Conservation (phyloP, 1,284 basidiomycete species). For the Fomes fomentarius region DNA sequence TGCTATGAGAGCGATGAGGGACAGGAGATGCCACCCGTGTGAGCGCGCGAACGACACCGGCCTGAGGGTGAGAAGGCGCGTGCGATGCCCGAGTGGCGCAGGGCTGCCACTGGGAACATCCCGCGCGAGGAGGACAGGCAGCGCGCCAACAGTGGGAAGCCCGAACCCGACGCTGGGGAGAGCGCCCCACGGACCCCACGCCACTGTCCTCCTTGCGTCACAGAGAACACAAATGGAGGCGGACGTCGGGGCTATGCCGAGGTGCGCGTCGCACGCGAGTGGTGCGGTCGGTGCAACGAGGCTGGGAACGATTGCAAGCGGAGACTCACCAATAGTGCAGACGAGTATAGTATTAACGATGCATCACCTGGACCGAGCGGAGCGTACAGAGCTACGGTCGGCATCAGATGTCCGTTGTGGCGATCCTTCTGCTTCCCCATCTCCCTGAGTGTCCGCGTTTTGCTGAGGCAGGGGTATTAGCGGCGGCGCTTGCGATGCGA, state of each 20-base stretch:
- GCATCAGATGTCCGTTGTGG: slow-evolving; percentile 11
- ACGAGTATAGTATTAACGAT: slow-evolving; percentile 16
- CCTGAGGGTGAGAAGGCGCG: slow-evolving; percentile 19
- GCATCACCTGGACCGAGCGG: slow-evolving; percentile 20
- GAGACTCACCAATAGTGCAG: slow-evolving; percentile 26
- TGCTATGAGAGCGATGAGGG: slow-evolving; percentile 16
- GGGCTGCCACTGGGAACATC: slow-evolving; percentile 15
- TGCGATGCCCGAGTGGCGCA: slow-evolving; percentile 3
- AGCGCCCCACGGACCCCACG: slow-evolving; percentile 20
- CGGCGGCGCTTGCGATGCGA: slow-evolving; percentile 25
- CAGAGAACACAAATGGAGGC: slow-evolving; percentile 1
- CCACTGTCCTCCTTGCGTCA: slow-evolving; percentile 5
- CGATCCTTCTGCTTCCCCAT: slow-evolving; percentile 1
- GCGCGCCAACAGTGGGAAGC: slow-evolving; percentile 21
- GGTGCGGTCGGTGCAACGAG: background rate
- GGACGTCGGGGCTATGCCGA: slow-evolving; percentile 14
- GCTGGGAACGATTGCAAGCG: background rate
- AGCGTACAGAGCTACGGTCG: slow-evolving; percentile 21
- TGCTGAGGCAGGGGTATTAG: slow-evolving; percentile 22
- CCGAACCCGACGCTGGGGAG: slow-evolving; percentile 12
- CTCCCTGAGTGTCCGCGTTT: background rate
- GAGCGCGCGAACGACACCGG: slow-evolving; percentile 11
- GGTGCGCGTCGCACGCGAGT: slow-evolving; percentile 6
- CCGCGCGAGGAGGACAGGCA: slow-evolving; percentile 7
- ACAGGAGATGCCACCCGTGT: slow-evolving; percentile 20